A percentile compares a stretch with the other conserved stretches of the same genome.
Evolutionary conservation across 2,329 filamentous ascomycete genomes (phyloP).

Genomic region (Xylaria arbuscula): DNA sequence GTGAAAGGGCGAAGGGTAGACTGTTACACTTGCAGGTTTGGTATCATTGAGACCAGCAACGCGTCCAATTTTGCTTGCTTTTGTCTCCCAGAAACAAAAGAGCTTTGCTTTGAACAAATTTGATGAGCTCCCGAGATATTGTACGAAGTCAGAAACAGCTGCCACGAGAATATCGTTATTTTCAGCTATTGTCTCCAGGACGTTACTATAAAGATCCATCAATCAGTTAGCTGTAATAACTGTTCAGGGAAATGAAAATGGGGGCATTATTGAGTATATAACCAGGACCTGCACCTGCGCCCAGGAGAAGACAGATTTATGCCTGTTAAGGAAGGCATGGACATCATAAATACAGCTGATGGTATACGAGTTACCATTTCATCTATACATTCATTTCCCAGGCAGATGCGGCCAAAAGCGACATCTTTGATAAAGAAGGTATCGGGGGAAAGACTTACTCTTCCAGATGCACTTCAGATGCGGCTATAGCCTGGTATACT

Average conservation of each 20-base stretch:
- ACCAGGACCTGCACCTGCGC: too few relatives aligned
- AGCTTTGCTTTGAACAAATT: background rate
- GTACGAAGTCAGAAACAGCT: background rate
- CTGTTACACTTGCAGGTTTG: background rate
- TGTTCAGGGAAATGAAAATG: background rate
- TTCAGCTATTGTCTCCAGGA: constrained; percentile 1
- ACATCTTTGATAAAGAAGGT: too few relatives aligned
- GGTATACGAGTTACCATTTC: too few relatives aligned
- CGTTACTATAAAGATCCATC: background rate
- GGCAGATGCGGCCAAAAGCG: too few relatives aligned
- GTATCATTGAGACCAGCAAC: background rate
- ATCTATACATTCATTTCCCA: too few relatives aligned
- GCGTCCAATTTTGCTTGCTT: background rate
- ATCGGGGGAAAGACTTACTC: background rate
- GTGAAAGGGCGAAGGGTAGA: too few relatives aligned
- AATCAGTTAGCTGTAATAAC: too few relatives aligned
- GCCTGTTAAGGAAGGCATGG: too few relatives aligned
- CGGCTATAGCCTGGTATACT: background rate
- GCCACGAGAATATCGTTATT: constrained; percentile 1
- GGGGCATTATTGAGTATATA: too few relatives aligned
- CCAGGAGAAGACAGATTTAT: too few relatives aligned
- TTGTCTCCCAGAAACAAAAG: constrained; percentile 9
- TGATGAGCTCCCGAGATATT: background rate
- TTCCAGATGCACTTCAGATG: background rate
- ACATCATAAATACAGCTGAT: too few relatives aligned